phyloP scores from a whole-genome alignment of 1,139 yeast genomes.

The Diutina sp. region DNA sequence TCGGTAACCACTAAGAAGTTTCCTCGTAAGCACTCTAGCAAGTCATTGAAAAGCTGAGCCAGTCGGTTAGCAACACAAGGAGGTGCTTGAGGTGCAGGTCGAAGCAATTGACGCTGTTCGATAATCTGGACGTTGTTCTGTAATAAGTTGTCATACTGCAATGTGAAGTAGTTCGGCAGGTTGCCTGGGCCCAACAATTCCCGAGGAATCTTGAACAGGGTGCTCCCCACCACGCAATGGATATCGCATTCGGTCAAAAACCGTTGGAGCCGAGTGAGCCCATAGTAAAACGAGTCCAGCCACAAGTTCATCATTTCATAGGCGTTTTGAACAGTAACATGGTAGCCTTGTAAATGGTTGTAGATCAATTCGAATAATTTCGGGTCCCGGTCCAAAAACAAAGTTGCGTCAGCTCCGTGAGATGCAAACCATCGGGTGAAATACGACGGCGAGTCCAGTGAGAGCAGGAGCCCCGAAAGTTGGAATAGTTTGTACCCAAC shows the following conservation, averaged over 20 bases:
- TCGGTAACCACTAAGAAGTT: constrained; percentile 29
- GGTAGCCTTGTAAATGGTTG: constrained; percentile 69
- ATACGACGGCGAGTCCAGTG: constrained; percentile 65
- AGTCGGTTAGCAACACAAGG: constrained; percentile 40
- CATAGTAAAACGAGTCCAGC: constrained; percentile 66
- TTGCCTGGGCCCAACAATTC: constrained; percentile 53
- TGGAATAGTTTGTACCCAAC: constrained; percentile 53
- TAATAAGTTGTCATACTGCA: constrained; percentile 37
- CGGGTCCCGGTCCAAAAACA: constrained; percentile 76
- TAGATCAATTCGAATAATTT: constrained; percentile 53
- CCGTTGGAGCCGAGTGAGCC: constrained; percentile 42
- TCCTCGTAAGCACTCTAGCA: constrained; percentile 47
- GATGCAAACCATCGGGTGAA: constrained; percentile 37
- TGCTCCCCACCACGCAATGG: constrained; percentile 50
- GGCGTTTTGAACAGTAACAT: constrained; percentile 44
- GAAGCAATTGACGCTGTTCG: constrained; percentile 27
- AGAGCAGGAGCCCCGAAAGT: constrained; percentile 71
- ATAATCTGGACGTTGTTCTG: constrained; percentile 30
- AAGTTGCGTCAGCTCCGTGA: constrained; percentile 26
- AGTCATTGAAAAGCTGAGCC: constrained; percentile 43
- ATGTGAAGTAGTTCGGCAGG: constrained; percentile 62
- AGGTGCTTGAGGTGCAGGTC: constrained; percentile 74
- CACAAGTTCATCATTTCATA: constrained; percentile 48
- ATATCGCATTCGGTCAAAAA: constrained; percentile 41
- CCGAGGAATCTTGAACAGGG: constrained; percentile 46